These are phyloP conservation scores for Eryngium alpinum DNA, from an alignment of 140 eudicot genomes.

Conservation along the genomic window DNA sequence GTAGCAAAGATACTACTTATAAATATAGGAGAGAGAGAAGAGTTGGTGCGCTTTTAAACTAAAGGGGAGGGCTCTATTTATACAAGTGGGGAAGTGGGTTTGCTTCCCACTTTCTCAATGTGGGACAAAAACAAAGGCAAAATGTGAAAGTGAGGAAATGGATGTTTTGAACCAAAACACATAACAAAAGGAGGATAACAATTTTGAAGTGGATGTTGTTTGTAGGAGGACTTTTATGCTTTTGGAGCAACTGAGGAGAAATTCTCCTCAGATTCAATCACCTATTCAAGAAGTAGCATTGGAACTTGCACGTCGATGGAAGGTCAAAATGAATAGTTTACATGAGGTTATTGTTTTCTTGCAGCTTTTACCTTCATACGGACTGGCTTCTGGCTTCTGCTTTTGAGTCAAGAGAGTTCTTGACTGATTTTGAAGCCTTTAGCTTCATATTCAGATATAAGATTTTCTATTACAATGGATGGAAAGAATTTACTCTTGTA, in stretches of 20 bases:
- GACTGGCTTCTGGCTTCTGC: background rate
- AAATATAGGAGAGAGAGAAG: too few species aligned
- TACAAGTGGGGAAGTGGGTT: too few species aligned
- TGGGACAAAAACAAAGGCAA: too few species aligned
- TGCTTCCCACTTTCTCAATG: too few species aligned
- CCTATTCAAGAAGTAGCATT: constrained; percentile 21
- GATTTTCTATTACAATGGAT: constrained; percentile 9
- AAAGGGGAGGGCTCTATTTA: too few species aligned
- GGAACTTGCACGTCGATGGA: constrained; percentile 27
- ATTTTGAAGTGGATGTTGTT: constrained; percentile 5
- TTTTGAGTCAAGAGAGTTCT: background rate
- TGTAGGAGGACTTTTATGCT: constrained; percentile 22
- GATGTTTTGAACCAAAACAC: too few species aligned
- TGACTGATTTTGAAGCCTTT: background rate
- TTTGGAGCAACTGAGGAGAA: constrained; percentile 29
- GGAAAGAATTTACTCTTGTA: constrained; percentile 21
- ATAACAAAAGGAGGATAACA: constrained; percentile 5
- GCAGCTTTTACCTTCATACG: background rate
- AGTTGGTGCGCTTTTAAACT: too few species aligned
- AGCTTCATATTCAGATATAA: background rate
- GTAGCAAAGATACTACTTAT: too few species aligned
- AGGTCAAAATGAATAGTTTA: constrained; percentile 19
- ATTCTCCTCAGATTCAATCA: constrained; percentile 25
- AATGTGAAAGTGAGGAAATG: too few species aligned
- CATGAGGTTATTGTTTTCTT: background rate